phyloP scores from a whole-genome alignment of 345 rosid species.

The Arabis hirsuta region DNA sequence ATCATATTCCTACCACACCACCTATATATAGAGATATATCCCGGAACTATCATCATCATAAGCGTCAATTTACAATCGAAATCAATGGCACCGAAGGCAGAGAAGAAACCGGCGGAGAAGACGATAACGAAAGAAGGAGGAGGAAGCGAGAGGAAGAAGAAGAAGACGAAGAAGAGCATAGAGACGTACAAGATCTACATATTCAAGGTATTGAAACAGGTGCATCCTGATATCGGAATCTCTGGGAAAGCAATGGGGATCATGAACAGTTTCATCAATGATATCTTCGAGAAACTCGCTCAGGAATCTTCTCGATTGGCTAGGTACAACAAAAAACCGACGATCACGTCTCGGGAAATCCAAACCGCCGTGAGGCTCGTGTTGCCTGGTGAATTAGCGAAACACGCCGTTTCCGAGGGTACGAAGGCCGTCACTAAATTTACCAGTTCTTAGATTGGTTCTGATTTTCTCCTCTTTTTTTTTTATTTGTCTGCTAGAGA shows the following conservation, averaged over 20 bases:
- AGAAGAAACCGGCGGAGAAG: constrained; percentile 64
- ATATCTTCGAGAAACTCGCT: constrained; percentile 70
- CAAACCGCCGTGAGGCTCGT: constrained; percentile 75
- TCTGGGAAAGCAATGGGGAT: constrained; percentile 71
- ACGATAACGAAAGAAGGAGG: constrained; percentile 56
- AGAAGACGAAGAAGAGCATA: constrained; percentile 58
- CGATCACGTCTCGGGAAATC: constrained; percentile 69
- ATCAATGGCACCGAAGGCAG: constrained; percentile 42
- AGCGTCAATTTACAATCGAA: background rate
- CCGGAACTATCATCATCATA: background rate
- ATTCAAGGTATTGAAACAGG: constrained; percentile 61
- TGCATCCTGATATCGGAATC: constrained; percentile 58
- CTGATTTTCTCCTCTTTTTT: background rate
- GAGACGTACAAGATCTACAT: constrained; percentile 84
- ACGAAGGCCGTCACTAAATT: constrained; percentile 75
- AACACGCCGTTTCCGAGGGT: constrained; percentile 75
- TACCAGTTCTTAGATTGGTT: constrained; percentile 52
- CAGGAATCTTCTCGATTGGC: constrained; percentile 68
- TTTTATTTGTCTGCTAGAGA: background rate
- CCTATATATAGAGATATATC: background rate
- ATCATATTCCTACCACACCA: background rate
- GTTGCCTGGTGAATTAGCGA: constrained; percentile 67
- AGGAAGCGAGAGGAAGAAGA: constrained; percentile 58
- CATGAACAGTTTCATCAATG: constrained; percentile 71
- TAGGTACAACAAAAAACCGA: constrained; percentile 76